Percentiles rank a stretch among this genome's conserved stretches.
Evolutionary conservation across 139 green algal genomes (phyloP).

Genomic region (Chlamydomonas asymmetrica): DNA sequence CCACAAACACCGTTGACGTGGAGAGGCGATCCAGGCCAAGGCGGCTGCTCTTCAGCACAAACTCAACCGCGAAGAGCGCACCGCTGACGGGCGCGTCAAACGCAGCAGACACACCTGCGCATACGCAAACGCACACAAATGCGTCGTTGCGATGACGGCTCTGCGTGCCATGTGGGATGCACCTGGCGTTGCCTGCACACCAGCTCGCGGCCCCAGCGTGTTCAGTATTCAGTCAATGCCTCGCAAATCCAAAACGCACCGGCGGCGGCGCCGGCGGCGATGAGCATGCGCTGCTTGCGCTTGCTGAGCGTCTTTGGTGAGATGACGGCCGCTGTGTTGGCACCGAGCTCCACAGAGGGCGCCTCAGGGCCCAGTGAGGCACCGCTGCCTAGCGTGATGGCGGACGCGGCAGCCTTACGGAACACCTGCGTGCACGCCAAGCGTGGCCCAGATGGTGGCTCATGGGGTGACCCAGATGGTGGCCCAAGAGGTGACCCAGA

Average conservation of each 20-base stretch:
- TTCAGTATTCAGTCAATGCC: too few species aligned
- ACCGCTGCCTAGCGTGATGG: slow-evolving; percentile 81
- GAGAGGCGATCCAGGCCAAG: slow-evolving; percentile 57
- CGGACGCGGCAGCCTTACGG: slow-evolving; percentile 58
- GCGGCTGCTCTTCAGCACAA: slow-evolving; percentile 65
- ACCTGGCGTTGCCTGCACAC: background rate
- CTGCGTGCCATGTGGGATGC: background rate
- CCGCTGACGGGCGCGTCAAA: slow-evolving; percentile 94
- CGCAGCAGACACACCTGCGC: slow-evolving; percentile 80
- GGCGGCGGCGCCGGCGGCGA: slow-evolving; percentile 88
- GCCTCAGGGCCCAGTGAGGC: slow-evolving; percentile 90
- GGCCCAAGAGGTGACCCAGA: too few species aligned
- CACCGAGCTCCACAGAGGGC: slow-evolving; percentile 92
- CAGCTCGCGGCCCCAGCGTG: background rate
- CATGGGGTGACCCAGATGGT: too few species aligned
- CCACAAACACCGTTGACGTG: slow-evolving; percentile 56
- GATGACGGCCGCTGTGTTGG: slow-evolving; percentile 66
- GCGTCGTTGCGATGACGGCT: background rate
- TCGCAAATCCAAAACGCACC: too few species aligned
- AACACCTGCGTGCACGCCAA: slow-evolving; percentile 40
- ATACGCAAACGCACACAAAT: too few species aligned
- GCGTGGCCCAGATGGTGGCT: too few species aligned
- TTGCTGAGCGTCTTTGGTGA: slow-evolving; percentile 60
- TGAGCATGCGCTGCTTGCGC: slow-evolving; percentile 66
- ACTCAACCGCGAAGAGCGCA: slow-evolving; percentile 94